Conservation (phyloP, 2,329 filamentous ascomycete genomes). For the Pestalotiopsis sp. region DNA sequence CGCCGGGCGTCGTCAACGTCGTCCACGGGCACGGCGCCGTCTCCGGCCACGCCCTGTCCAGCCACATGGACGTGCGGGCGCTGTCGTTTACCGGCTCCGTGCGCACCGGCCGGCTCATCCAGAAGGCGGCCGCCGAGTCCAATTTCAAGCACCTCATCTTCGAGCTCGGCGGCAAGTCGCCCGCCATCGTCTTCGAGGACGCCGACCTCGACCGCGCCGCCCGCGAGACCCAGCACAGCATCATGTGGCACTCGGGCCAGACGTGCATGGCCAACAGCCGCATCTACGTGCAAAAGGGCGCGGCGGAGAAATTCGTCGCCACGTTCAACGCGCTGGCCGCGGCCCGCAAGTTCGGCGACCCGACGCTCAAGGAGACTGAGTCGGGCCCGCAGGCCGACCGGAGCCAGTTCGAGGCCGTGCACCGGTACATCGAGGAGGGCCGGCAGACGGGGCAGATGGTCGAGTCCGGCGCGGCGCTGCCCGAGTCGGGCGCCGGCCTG, state of each 20-base stretch:
- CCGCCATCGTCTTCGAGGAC: constrained; percentile 67
- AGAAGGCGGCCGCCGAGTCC: constrained; percentile 69
- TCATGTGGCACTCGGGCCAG: constrained; percentile 60
- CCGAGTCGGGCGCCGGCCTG: constrained; percentile 32
- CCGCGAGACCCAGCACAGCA: constrained; percentile 47
- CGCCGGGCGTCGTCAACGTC: constrained; percentile 75
- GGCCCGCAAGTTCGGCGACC: constrained; percentile 41
- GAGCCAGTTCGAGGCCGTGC: constrained; percentile 50
- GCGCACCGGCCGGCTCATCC: constrained; percentile 70
- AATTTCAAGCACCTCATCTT: constrained; percentile 68
- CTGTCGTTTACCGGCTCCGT: constrained; percentile 79
- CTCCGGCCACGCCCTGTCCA: constrained; percentile 67
- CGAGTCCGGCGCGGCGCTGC: constrained; percentile 19
- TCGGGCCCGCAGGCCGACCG: constrained; percentile 54
- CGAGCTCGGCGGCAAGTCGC: constrained; percentile 71
- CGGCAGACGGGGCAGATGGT: constrained; percentile 36
- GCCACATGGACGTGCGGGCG: constrained; percentile 71
- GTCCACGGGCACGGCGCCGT: constrained; percentile 69
- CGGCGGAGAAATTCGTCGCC: constrained; percentile 60
- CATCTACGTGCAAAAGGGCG: constrained; percentile 57
- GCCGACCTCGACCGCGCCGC: constrained; percentile 67
- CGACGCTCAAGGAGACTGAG: constrained; percentile 32
- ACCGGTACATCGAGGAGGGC: constrained; percentile 48
- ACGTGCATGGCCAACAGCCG: constrained; percentile 63
- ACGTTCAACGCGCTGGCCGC: constrained; percentile 54